phyloP scores from a whole-genome alignment of 148 eudicot genomes.

The Camellia japonica region DNA sequence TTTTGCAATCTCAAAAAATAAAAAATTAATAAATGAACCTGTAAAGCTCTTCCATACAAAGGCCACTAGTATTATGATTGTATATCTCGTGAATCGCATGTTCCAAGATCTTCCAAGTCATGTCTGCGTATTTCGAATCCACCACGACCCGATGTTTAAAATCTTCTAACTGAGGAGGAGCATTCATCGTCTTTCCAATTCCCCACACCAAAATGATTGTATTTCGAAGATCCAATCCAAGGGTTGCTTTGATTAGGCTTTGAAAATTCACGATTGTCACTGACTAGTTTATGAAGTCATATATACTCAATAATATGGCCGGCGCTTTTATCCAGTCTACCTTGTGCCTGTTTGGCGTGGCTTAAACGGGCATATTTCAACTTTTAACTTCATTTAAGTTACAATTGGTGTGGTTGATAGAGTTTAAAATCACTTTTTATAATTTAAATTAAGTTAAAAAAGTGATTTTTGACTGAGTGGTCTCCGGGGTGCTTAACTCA shows the following conservation, averaged over 20 bases:
- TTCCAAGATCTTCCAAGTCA: conserved; percentile 66
- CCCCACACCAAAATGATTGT: not conserved
- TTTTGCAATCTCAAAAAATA: not conserved
- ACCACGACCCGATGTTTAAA: conserved; percentile 68
- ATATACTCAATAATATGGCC: too few species aligned
- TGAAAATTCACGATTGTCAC: not conserved
- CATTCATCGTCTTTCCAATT: conserved; percentile 34
- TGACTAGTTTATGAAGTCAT: not conserved
- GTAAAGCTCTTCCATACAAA: conserved; percentile 73
- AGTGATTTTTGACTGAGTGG: too few species aligned
- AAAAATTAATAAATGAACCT: conserved; percentile 27
- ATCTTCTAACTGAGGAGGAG: conserved; percentile 68
- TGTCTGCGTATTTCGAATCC: conserved; percentile 71
- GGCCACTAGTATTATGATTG: conserved; percentile 66
- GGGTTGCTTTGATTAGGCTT: not conserved
- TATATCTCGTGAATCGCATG: conserved; percentile 75
- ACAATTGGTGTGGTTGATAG: too few species aligned
- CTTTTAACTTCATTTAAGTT: too few species aligned
- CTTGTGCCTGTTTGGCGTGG: too few species aligned
- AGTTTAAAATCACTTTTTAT: too few species aligned
- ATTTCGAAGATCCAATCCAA: not conserved
- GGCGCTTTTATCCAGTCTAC: too few species aligned
- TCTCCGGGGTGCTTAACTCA: too few species aligned
- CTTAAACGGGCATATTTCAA: too few species aligned
- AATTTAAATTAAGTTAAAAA: too few species aligned